A percentile compares a stretch with the other conserved stretches of the same genome.
Conservation (phyloP, 768 basidiomycete species). For the Russula virescens region DNA sequence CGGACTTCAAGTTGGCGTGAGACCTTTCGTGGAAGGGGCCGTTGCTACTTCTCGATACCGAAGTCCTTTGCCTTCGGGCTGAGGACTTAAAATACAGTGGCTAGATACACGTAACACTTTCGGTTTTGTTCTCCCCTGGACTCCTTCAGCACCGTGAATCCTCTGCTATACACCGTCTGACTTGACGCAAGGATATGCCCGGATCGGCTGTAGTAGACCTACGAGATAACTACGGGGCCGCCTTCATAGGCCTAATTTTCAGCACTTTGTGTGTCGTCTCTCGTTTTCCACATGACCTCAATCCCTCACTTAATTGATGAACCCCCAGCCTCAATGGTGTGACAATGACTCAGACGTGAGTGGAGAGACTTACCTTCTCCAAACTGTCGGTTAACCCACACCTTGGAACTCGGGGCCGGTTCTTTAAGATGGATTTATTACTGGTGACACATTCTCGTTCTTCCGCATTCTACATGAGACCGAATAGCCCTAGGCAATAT, state of each 20-base stretch:
- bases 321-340: background rate
- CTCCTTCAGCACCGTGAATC: too few relatives aligned
- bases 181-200: background rate
- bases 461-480: background rate
- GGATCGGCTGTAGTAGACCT: background rate
- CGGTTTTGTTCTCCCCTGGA: too few relatives aligned
- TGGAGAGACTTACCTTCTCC: background rate
- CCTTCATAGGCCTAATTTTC: too few relatives aligned
- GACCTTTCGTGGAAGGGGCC: too few relatives aligned
- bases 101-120: too few relatives aligned
- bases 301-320: background rate
- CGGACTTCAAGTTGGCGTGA: too few relatives aligned
- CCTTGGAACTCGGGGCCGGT: background rate
- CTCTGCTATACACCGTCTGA: background rate
- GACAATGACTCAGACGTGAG: slow-evolving; percentile 8
- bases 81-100: too few relatives aligned
- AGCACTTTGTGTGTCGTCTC: too few relatives aligned
- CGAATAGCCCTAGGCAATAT: background rate
- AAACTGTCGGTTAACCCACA: background rate
- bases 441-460: background rate
- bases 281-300: background rate
- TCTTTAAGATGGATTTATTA: slow-evolving; percentile 4
- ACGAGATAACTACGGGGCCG: too few relatives aligned
- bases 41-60: too few relatives aligned
- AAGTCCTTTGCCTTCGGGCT: too few relatives aligned